Conservation (phyloP, 2,329 filamentous ascomycete species). For the Alternaria sp. region DNA sequence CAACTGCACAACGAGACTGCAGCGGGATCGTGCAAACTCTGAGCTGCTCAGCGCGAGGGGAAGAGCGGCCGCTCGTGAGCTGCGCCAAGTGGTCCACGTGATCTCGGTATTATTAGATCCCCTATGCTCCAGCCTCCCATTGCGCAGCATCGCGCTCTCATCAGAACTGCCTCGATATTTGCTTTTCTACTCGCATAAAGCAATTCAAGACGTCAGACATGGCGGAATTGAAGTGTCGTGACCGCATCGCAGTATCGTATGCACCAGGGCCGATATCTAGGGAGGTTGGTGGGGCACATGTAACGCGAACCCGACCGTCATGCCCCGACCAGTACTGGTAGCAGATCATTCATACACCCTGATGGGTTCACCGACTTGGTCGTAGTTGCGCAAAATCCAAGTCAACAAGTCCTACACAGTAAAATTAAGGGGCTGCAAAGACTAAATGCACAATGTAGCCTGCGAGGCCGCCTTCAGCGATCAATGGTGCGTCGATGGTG, state of each 20-base stretch:
- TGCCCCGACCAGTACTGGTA: neutral
- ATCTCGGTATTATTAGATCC: slow-evolving; percentile 16
- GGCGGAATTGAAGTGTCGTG: neutral
- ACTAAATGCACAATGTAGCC: slow-evolving; percentile 1
- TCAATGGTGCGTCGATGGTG: neutral
- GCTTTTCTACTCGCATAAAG: slow-evolving; percentile 2
- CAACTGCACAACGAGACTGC: neutral
- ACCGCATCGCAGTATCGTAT: neutral
- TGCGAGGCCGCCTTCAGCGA: neutral
- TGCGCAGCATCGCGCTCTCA: neutral
- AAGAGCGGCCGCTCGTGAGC: slow-evolving; percentile 13
- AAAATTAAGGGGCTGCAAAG: neutral
- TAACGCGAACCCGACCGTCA: slow-evolving; percentile 8
- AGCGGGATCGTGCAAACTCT: slow-evolving; percentile 5
- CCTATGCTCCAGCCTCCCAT: slow-evolving; percentile 14
- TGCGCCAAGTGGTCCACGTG: slow-evolving; percentile 21
- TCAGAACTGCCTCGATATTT: neutral
- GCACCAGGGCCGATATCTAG: neutral
- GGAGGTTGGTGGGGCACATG: slow-evolving; percentile 6
- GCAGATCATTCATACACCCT: neutral
- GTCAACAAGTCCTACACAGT: neutral
- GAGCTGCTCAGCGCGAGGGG: slow-evolving; percentile 4
- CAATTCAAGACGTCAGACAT: neutral
- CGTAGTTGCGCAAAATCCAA: neutral
- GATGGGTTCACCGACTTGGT: neutral